Conservation (phyloP, 805 yeast genomes). For the Debaryomyces castellii region DNA sequence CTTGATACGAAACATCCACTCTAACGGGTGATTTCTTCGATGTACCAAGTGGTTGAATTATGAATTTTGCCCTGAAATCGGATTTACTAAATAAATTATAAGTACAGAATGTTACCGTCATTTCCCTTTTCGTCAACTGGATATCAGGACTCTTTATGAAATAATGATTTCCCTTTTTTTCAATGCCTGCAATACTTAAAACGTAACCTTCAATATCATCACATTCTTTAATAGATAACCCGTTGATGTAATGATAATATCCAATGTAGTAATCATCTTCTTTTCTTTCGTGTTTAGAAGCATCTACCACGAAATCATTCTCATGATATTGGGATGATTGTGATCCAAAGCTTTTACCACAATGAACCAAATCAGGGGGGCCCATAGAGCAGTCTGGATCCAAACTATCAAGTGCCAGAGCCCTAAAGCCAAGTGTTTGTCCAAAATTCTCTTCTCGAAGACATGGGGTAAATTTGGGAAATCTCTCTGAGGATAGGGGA, state of each 20-base stretch:
- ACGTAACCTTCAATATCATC: constrained; percentile 29
- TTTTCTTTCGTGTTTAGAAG: constrained; percentile 8
- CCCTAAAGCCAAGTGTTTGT: constrained; percentile 24
- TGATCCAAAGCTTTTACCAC: constrained; percentile 35
- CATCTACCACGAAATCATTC: constrained; percentile 24
- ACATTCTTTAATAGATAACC: constrained; percentile 21
- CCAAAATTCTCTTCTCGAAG: constrained; percentile 32
- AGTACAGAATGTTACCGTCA: constrained; percentile 57
- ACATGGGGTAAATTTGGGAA: constrained; percentile 10
- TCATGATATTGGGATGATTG: constrained; percentile 23
- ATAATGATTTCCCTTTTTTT: constrained; percentile 13
- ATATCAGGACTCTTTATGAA: constrained; percentile 12
- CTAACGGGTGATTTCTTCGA: constrained; percentile 12
- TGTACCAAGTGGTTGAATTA: constrained; percentile 26
- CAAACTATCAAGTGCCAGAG: constrained; percentile 17
- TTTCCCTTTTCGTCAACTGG: constrained; percentile 13
- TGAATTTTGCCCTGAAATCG: constrained; percentile 69
- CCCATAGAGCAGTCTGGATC: constrained; percentile 21
- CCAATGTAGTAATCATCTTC: constrained; percentile 43
- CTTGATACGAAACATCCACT: constrained; percentile 34
- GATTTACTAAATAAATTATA: constrained; percentile 72
- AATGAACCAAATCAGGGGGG: constrained; percentile 40
- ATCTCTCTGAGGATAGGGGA: neutral
- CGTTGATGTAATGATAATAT: constrained; percentile 38
- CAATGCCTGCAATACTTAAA: constrained; percentile 25